Evolutionary conservation across 2,329 filamentous ascomycete species (phyloP), one percentile per base, ranked within the genome.

Genomic region (Dendrostoma leiphaemia): DNA sequence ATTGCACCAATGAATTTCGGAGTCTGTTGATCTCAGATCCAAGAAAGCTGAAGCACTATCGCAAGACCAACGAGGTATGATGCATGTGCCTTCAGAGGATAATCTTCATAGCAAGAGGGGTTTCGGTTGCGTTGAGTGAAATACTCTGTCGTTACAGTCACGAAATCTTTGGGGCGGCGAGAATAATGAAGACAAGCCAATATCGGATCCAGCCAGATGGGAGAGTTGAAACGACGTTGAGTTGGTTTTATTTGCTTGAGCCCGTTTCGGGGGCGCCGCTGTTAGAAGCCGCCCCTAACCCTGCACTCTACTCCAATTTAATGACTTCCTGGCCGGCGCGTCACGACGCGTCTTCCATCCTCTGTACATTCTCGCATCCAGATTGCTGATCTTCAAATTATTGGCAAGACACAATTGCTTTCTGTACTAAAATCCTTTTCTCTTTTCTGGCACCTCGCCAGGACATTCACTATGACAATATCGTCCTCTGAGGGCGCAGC

Each of bases 401-500:
- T 26, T 41, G 21, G n/a, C 21, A 26, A 26, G 21, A 26, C 6
- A 21, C 24, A 12, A 12, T 15, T 15, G 6, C 23, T 8, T 41
- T 26, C 17, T 26, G 10, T 15, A 26, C 13, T 6, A 3, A 41
- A n/a, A 7, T 5, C 6, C 9, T 37, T 12, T 15, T 19, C 28
- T 10, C 10, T 38, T 7, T 10, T 9, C 8, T 3, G 10, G 9
- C 1, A 3, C 13, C 5, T 3, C 17, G 26, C 0, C 3, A 34
- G 23, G 15, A 12, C 6, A 6, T 9, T 15, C 10, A 54, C 6
- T 23, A 58, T 58, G 56, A 55, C 52, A 17, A 48, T 44, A 28
- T 52, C 55, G 24, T 51, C 52, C 17, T 24, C 51, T n/a, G 56
- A 46, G 21, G 34, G 48, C 7, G 40, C 47, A 28, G 32, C 38